Base-by-base conservation (phyloP, 108 stramenopile species). In the Nitzschia sp. region DNA sequence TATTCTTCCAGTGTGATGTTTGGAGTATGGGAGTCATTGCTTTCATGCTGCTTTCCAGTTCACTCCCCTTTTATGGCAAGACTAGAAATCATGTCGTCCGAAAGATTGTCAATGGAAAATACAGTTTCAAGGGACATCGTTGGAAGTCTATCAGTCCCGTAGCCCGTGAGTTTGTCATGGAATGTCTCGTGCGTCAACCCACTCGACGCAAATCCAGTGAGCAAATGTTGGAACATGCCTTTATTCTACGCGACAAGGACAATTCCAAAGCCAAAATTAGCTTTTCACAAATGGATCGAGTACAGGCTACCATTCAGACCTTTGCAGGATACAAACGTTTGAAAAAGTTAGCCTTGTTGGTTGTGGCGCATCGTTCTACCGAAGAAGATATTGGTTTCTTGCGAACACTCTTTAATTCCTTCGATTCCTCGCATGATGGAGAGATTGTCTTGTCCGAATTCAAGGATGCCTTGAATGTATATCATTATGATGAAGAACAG, bases 1-100 rank as follows among this genome's bases (percentile, higher is more conserved):
- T 17, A 41, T 5, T 34, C 5, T 1, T 53, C n/a, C 17, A 39
- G 25, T 67, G 63, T 40, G 96, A 97, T 67, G 55, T 92, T 6
- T 97, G 94, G 94, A 76, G 75, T 15, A 57, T 92, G 2, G 91
- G 91, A 53, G 88, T 92, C 7, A 78, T 92, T 60, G 56, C 73
- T 14, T 89, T 77, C 67, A 92, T 92, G 91, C 72, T 92, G 8
- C 66, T 89, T 37, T 82, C 78, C 9, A 80, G 78, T 55, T 77
- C 80, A 22, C 81, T 89, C 57, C 91, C 91, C 11, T 92, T 89
- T 79, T 86, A 74, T 63, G 88, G 88, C 10, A 75, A 71, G 39
- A 81, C 71, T 11, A 67, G 86, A 42, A 29, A 75, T 24, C 76
- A 76, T n/a, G 80, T 89, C 10, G 68, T 84, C 11, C 55, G 70